Conservation (phyloP, 371 early-diverging fungal genomes). For the Mortierella sp. region DNA sequence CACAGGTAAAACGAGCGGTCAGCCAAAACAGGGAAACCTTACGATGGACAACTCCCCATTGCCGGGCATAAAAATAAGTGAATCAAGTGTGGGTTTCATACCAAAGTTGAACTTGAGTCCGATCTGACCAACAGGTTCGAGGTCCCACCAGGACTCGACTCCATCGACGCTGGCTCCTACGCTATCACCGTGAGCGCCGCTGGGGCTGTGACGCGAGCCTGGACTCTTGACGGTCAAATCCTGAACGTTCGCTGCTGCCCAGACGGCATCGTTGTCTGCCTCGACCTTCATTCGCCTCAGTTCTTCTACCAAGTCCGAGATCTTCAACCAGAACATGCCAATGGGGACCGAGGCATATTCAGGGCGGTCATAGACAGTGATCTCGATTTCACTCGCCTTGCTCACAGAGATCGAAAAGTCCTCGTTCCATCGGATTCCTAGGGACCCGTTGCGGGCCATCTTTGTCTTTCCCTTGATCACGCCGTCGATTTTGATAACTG, state of each 20-base stretch:
- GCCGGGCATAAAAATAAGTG: not conserved
- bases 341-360: slow-evolving; percentile 72
- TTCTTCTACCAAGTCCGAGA: slow-evolving; percentile 81
- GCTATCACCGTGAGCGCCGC: slow-evolving; percentile 13
- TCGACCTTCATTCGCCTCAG: slow-evolving; percentile 73
- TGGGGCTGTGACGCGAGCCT: slow-evolving; percentile 16
- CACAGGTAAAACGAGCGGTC: not conserved
- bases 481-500: slow-evolving; percentile 85
- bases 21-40: slow-evolving; percentile 3
- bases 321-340: slow-evolving; percentile 83
- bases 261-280: slow-evolving; percentile 67
- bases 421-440: slow-evolving; percentile 80
- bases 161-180: slow-evolving; percentile 56
- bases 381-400: slow-evolving; percentile 89
- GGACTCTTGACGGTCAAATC: slow-evolving; percentile 42
- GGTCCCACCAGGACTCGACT: slow-evolving; percentile 85
- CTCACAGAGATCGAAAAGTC: slow-evolving; percentile 83
- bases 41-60: not conserved
- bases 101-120: slow-evolving; percentile 80
- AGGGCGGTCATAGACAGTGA: slow-evolving; percentile 80
- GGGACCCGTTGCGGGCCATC: slow-evolving; percentile 42
- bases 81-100: slow-evolving; percentile 16
- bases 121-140: slow-evolving; percentile 92
- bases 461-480: slow-evolving; percentile 71
- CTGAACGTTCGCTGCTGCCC: slow-evolving; percentile 60